Evolutionary conservation across 352 stramenopile genomes (phyloP).

Genomic region (Aphanomyces invadans): DNA sequence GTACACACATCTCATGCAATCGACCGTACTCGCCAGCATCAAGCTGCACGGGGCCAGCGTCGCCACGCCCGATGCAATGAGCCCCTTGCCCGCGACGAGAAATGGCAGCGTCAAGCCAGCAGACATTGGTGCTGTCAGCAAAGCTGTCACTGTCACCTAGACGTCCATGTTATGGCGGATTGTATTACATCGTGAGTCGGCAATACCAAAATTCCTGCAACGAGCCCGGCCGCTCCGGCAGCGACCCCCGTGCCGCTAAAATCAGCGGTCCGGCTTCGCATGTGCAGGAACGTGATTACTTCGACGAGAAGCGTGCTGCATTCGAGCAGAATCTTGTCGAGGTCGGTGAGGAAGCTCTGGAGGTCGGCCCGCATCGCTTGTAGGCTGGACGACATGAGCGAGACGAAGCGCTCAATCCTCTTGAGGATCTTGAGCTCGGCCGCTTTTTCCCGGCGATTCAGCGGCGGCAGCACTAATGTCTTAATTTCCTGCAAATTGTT

Average conservation of each 20-base stretch:
- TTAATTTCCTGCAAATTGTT: slow-evolving; percentile 76
- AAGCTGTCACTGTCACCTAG: slow-evolving; percentile 55
- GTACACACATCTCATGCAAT: not conserved
- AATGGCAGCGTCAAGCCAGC: slow-evolving; percentile 77
- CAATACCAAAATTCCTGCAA: slow-evolving; percentile 66
- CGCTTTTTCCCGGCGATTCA: slow-evolving; percentile 51
- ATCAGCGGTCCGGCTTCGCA: slow-evolving; percentile 65
- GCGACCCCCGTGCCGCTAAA: slow-evolving; percentile 82
- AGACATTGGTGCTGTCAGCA: slow-evolving; percentile 68
- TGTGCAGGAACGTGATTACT: slow-evolving; percentile 77
- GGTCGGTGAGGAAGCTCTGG: slow-evolving; percentile 59
- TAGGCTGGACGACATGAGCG: slow-evolving; percentile 59
- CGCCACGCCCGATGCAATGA: slow-evolving; percentile 73
- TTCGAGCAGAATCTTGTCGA: slow-evolving; percentile 72
- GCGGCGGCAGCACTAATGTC: slow-evolving; percentile 44
- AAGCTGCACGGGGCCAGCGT: slow-evolving; percentile 77
- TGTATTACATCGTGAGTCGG: too few species aligned
- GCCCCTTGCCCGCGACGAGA: slow-evolving; percentile 70
- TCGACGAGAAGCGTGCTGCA: slow-evolving; percentile 82
- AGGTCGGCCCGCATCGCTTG: slow-evolving; percentile 63
- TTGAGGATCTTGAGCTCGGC: slow-evolving; percentile 61
- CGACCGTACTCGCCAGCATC: slow-evolving; percentile 71
- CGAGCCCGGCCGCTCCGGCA: slow-evolving; percentile 62
- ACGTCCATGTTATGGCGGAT: slow-evolving; percentile 7
- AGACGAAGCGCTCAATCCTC: slow-evolving; percentile 67